phyloP scores from a whole-genome alignment of 495 filamentous ascomycete species.

The Daldinia bambusicola region DNA sequence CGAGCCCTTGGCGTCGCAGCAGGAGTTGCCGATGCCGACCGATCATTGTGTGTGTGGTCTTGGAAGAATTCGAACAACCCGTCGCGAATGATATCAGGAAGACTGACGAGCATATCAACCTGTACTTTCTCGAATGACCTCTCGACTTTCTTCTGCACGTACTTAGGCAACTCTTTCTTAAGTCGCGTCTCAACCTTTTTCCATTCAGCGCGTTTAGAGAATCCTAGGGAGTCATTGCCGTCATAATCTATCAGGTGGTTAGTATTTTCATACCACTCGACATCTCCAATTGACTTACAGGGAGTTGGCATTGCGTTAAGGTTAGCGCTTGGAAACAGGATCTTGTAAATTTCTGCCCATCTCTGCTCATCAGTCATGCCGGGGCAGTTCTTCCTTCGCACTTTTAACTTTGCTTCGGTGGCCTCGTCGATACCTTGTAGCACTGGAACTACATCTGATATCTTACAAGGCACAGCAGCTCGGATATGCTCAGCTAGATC shows the following conservation, averaged over 20 bases:
- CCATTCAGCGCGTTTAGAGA: conserved; percentile 40
- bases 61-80: conserved; percentile 42
- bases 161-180: conserved; percentile 39
- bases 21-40: conserved; percentile 35
- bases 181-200: conserved; percentile 42
- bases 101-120: conserved; percentile 33
- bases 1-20: conserved; percentile 41
- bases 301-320: conserved; percentile 50
- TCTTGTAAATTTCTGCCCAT: conserved; percentile 57
- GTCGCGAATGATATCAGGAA: conserved; percentile 43
- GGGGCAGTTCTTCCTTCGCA: conserved; percentile 52
- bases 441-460: conserved; percentile 30
- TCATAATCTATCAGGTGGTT: conserved; percentile 48
- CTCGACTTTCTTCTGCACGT: conserved; percentile 44
- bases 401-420: conserved; percentile 48
- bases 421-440: conserved; percentile 44
- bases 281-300: conserved; percentile 43
- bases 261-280: not conserved
- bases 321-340: conserved; percentile 56
- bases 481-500: conserved; percentile 52
- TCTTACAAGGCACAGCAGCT: conserved; percentile 51
- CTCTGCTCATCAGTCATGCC: conserved; percentile 57
- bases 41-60: conserved; percentile 36
- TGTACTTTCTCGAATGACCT: conserved; percentile 42
- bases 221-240: conserved; percentile 21